Percentiles rank a stretch among this genome's conserved stretches.
phyloP scores from a whole-genome alignment of 129 eudicot species.

The Lactuca sativa region DNA sequence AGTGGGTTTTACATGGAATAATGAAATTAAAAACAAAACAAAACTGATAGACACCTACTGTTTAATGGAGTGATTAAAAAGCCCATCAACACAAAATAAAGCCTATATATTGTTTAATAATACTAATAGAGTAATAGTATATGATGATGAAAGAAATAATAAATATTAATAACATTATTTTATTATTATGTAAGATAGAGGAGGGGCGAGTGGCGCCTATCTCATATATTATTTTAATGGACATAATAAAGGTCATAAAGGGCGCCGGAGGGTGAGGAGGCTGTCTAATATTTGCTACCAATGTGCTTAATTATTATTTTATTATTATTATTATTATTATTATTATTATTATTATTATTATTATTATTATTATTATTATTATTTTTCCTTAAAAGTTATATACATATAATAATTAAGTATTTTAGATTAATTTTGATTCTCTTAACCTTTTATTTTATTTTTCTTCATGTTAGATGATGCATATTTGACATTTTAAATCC shows the following conservation, averaged over 20 bases:
- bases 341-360: not conserved
- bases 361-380: not conserved
- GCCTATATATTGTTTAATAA: not conserved
- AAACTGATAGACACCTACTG: not conserved
- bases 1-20: not conserved
- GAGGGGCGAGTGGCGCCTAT: not conserved
- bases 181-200: not conserved
- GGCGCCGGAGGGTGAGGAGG: constrained; percentile 13
- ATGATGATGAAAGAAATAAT: not conserved
- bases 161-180: not conserved
- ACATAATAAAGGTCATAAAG: constrained; percentile 18
- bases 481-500: no score
- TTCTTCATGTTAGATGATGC: no score
- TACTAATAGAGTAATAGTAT: not conserved
- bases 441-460: no score
- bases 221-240: constrained; percentile 16
- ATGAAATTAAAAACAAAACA: not conserved
- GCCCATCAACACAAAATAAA: constrained; percentile 3
- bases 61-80: constrained; percentile 2
- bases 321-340: not conserved
- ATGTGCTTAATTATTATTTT: not conserved
- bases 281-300: not conserved
- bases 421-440: no score
- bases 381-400: not conserved
- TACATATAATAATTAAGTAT: no score